Conservation (phyloP, 495 filamentous ascomycete genomes). For the Entonaema liquescens region DNA sequence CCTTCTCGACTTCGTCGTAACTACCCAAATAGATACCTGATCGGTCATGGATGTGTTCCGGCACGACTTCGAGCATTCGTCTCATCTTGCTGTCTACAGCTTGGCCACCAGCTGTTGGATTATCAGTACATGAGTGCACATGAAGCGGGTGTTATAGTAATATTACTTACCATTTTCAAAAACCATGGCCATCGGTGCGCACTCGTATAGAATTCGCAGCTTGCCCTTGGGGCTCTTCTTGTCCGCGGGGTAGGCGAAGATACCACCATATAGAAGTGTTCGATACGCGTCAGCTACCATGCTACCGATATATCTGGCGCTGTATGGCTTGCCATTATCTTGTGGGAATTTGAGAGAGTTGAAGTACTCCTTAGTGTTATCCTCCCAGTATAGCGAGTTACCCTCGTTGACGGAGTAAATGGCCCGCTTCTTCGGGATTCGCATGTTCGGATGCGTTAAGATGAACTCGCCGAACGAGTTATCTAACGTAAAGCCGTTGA, state of each 20-base stretch:
- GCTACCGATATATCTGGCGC: conserved; percentile 90
- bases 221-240: conserved; percentile 99
- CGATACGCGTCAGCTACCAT: conserved; percentile 99
- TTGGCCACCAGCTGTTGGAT: conserved; percentile 77
- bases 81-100: conserved; percentile 88
- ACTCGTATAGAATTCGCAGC: conserved; percentile 96
- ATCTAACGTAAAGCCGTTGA: conserved; percentile 98
- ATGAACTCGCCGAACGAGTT: conserved; percentile 98
- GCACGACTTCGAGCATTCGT: conserved; percentile 88
- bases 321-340: conserved; percentile 87
- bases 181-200: conserved; percentile 98
- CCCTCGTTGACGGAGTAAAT: conserved; percentile 99
- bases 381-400: conserved; percentile 95
- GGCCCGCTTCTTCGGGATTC: conserved; percentile 75
- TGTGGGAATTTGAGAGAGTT: conserved; percentile 80
- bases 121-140: conserved; percentile 21
- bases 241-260: conserved; percentile 97
- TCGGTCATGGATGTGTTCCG: conserved; percentile 93
- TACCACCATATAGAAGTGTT: conserved; percentile 91
- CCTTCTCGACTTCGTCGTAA: conserved; percentile 93
- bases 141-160: not conserved
- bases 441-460: conserved; percentile 94
- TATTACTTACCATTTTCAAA: conserved; percentile 88
- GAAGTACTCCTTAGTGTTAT: conserved; percentile 87
- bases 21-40: conserved; percentile 97